Evolutionary conservation across 306 rosid genomes (phyloP).

Genomic region (barrel medic (Medicago truncatula)): DNA sequence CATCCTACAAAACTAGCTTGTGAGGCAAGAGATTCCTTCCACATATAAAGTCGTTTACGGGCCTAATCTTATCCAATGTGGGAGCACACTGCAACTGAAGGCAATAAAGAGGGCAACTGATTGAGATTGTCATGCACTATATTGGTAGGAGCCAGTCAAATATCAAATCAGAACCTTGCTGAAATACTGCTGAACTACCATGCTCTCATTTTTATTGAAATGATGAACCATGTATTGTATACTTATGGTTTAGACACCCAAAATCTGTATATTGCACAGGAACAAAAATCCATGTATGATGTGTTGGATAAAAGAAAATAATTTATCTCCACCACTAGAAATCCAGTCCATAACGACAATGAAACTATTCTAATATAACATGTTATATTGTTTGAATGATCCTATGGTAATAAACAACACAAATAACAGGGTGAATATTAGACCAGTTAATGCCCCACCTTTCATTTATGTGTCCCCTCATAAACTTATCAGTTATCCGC

Average conservation of each 20-base stretch:
- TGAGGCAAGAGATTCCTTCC: not conserved
- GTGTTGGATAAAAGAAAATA: conserved; percentile 16
- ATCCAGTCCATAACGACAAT: conserved; percentile 1
- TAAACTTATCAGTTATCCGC: no score
- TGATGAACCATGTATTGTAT: not conserved
- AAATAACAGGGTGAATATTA: conserved; percentile 20
- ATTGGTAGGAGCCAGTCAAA: not conserved
- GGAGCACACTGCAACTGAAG: not conserved
- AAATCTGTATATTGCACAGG: conserved; percentile 1
- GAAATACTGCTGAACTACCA: conserved; percentile 2
- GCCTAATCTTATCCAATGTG: not conserved
- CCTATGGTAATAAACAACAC: conserved; percentile 13
- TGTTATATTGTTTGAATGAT: not conserved
- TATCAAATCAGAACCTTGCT: conserved; percentile 27
- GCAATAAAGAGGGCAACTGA: not conserved
- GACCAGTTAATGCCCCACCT: conserved; percentile 13
- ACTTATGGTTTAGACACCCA: not conserved
- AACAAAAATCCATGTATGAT: conserved; percentile 9
- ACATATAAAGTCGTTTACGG: not conserved
- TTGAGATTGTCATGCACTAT: conserved; percentile 3
- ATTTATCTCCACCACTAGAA: conserved; percentile 11
- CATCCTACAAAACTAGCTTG: not conserved
- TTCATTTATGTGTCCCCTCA: not conserved
- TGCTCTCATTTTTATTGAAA: not conserved
- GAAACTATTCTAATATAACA: conserved; percentile 19